Evolutionary conservation across 129 eudicot species (phyloP), one percentile per base, ranked within the genome.

Genomic region (Daucus carota): DNA sequence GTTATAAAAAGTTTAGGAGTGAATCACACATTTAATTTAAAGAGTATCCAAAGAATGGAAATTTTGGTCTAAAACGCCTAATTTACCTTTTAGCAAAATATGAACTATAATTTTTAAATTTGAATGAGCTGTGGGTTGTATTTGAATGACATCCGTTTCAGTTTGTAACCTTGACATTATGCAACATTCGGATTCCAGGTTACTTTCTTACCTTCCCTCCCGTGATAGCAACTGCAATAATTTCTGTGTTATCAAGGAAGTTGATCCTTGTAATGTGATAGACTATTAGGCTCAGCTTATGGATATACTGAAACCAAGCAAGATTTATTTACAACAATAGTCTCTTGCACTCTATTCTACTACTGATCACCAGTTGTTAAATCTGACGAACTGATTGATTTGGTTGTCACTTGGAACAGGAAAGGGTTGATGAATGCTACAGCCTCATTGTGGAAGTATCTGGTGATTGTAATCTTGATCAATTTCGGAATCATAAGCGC

Each of bases 1-100:
- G n/a, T n/a, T n/a, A n/a, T n/a, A n/a, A n/a, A n/a, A n/a, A n/a
- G n/a, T n/a, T n/a, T n/a, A n/a, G n/a, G n/a, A n/a, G n/a, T n/a
- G n/a, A n/a, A n/a, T n/a, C n/a, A n/a, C n/a, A n/a, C n/a, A n/a
- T 93, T 93, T 81, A 96, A 90, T 73, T 87, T 97, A 48, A 89
- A 86, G 75, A 90, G 88, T 47, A 81, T 93, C 20, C 87, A 87
- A 89, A 93, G 88, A 78, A 94, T 94, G 97, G 97, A 94, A 72
- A 88, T 91, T 72, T 80, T 94, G 87, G 93, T 75, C 47, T 73
- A 78, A 78, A 17, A 1, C 24, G 38, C 63, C 28, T 41, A 18
- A 54, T 34, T 75, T 26, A 75, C 71, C 41, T 36, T 40, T n/a
- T 33, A 33, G 26, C 40, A 17, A 38, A 75, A 10, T 15, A 26